Evolutionary conservation across 176 grass and related monocot species (phyloP).

Genomic region (Poa pratensis): DNA sequence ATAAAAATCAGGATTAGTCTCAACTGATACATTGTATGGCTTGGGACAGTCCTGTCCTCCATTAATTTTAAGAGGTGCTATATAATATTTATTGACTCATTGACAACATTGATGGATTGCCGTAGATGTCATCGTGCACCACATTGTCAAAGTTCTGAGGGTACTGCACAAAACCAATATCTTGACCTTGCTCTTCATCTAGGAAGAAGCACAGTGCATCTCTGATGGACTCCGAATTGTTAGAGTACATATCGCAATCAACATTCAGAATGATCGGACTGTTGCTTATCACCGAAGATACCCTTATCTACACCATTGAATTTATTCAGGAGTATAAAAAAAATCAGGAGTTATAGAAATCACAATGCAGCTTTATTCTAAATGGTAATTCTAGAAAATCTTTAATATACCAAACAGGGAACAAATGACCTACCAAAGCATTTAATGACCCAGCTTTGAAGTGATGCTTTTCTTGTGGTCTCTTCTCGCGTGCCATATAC

Average conservation of each 20-base stretch:
- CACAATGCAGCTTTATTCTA: conserved; percentile 13
- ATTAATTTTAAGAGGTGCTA: conserved; percentile 12
- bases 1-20: conserved; percentile 26
- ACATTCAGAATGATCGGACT: conserved; percentile 72
- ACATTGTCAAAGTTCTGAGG: conserved; percentile 71
- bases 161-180: conserved; percentile 71
- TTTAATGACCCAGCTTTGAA: conserved; percentile 93
- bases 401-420: background rate
- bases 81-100: conserved; percentile 41
- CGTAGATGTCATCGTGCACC: conserved; percentile 67
- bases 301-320: conserved; percentile 61
- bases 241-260: conserved; percentile 90
- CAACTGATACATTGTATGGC: conserved; percentile 20
- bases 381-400: background rate
- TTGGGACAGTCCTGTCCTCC: background rate
- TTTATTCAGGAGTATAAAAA: conserved; percentile 16
- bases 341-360: conserved; percentile 29
- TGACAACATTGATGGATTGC: conserved; percentile 46
- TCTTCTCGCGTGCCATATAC: conserved; percentile 81
- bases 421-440: conserved; percentile 52
- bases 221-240: conserved; percentile 65
- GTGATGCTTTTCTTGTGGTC: conserved; percentile 57
- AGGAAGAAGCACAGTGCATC: conserved; percentile 77
- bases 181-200: conserved; percentile 66
- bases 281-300: conserved; percentile 75